These are phyloP conservation scores for Colletotrichum plurivorum DNA, from an alignment of 2,329 filamentous ascomycete genomes.

Conservation along the genomic window DNA sequence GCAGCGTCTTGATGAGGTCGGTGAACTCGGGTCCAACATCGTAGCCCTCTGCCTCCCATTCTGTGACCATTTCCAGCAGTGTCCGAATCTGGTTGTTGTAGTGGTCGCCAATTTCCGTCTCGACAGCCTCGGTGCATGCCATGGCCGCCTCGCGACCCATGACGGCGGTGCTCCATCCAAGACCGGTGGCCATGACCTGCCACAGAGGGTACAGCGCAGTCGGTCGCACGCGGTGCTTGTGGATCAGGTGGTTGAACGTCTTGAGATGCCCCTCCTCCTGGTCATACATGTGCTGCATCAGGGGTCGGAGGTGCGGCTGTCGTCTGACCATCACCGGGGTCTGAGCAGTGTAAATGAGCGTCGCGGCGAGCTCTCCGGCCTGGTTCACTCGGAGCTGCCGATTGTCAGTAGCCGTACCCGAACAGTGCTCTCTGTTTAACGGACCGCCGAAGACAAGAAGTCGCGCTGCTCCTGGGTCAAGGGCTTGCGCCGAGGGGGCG, in stretches of 20 bases:
- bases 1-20: constrained; percentile 79
- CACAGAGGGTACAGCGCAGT: constrained; percentile 94
- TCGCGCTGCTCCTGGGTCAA: constrained; percentile 79
- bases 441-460: constrained; percentile 81
- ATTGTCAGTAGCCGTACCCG: constrained; percentile 19
- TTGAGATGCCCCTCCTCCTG: constrained; percentile 91
- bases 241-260: constrained; percentile 87
- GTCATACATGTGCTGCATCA: constrained; percentile 99
- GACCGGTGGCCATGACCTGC: constrained; percentile 81
- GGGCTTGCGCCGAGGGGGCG: constrained; percentile 62
- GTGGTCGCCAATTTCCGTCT: constrained; percentile 96
- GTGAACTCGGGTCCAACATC: constrained; percentile 84
- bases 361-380: constrained; percentile 96
- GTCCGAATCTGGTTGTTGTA: constrained; percentile 93
- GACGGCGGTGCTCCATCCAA: constrained; percentile 91
- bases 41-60: constrained; percentile 83
- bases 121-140: constrained; percentile 98
- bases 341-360: constrained; percentile 92
- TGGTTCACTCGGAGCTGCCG: constrained; percentile 91
- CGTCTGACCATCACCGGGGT: constrained; percentile 83
- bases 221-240: constrained; percentile 90
- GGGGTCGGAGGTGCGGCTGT: constrained; percentile 87
- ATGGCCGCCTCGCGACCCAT: constrained; percentile 95
- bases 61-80: constrained; percentile 83
- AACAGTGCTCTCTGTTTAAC: constrained; percentile 43